A percentile compares a stretch with the other conserved stretches of the same genome.
Evolutionary conservation across 257 asterid genomes (phyloP).

Genomic region (Scutellaria galericulata): DNA sequence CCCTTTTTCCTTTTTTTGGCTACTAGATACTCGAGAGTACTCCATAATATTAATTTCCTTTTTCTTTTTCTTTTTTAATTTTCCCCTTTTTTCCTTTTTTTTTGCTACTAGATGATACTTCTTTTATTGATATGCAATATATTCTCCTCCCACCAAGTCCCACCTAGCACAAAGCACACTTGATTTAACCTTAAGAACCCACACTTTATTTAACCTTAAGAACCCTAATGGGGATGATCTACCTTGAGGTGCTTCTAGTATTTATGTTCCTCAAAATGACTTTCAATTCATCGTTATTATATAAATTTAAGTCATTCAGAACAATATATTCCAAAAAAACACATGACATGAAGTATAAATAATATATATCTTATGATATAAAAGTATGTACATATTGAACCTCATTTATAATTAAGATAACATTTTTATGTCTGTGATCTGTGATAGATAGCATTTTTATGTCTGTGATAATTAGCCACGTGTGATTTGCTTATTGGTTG

Average conservation of each 20-base stretch:
- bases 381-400: too few species aligned
- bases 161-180: constrained; percentile 23
- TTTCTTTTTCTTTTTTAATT: neutral
- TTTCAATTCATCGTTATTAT: too few species aligned
- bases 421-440: too few species aligned
- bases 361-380: too few species aligned
- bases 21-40: constrained; percentile 23
- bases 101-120: constrained; percentile 42
- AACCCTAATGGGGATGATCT: neutral
- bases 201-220: constrained; percentile 1
- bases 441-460: too few species aligned
- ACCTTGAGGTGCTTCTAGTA: neutral
- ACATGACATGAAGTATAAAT: too few species aligned
- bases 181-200: constrained; percentile 3
- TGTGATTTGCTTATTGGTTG: too few species aligned
- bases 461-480: too few species aligned
- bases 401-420: too few species aligned
- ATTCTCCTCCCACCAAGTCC: constrained; percentile 49
- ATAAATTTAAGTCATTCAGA: too few species aligned
- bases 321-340: too few species aligned
- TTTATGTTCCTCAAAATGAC: too few species aligned
- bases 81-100: constrained; percentile 31
- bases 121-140: constrained; percentile 38
- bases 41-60: neutral
- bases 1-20: constrained; percentile 45